Evolutionary conservation across 352 stramenopile species (phyloP), one percentile per base, ranked within the genome.

Genomic region (Achlya hypogyna): DNA sequence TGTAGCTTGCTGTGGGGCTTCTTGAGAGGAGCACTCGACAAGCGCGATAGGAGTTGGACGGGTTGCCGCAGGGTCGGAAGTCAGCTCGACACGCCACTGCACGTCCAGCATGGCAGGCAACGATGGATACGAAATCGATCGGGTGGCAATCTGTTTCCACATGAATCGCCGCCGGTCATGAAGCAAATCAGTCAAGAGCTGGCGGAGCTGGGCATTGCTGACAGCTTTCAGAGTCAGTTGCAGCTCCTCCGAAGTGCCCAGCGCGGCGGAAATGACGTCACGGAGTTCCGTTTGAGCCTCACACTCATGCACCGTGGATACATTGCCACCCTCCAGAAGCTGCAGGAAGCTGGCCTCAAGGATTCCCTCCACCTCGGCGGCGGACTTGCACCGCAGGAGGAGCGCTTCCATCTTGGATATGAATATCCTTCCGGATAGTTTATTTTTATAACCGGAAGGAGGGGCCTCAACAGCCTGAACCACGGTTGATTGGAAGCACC

Each of bases 321-420:
- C 52, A 28, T 64, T 64, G 20, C 23, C 38, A 4, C 10, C 3
- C 12, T 64, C 20, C 5, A 52, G 54, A 18, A 64, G 20, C 9
- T 5, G 20, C 5, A 20, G 12, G 27, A 64, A 64, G 20, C 35
- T 20, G 16, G 22, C 9, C 22, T 64, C 54, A 25, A 64, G 35
- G 12, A 64, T 31, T 5, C 25, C 54, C 14, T 64, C 54, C 25
- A 64, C 54, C 32, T 64, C 31, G 20, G 54, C 54, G 4, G 31
- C 8, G 4, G 54, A 35, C 25, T 64, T n/a, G 35, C 54, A 64
- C 28, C 31, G 20, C 2, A 64, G 54, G 4, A 64, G 54, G 5
- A 64, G 47, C 40, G 35, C 16, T 23, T 64, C 54, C 54, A 64
- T 64, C 20, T 45, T 45, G 38, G 38, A 45, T 45, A 10, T 45